phyloP scores from a whole-genome alignment of 2,329 filamentous ascomycete genomes.

The Arthrobotrys iridis region DNA sequence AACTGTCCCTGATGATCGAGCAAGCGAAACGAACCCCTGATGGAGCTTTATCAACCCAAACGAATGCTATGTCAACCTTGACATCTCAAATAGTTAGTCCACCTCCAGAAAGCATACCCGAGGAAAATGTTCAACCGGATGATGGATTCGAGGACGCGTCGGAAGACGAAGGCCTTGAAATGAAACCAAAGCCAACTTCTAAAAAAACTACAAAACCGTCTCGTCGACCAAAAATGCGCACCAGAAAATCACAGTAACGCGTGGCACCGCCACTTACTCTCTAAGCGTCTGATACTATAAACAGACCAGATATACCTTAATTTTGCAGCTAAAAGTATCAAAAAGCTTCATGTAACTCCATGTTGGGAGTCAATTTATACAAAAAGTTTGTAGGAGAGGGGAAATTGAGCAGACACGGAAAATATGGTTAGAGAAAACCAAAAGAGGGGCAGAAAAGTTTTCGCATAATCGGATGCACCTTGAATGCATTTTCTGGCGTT shows the following conservation, averaged over 20 bases:
- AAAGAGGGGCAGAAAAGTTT: conserved; percentile 15
- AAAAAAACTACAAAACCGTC: conserved; percentile 24
- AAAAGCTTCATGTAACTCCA: neutral
- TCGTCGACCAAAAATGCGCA: conserved; percentile 32
- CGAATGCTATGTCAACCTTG: neutral
- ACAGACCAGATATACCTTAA: neutral
- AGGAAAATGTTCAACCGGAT: conserved; percentile 30
- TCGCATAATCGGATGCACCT: conserved; percentile 19
- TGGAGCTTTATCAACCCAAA: conserved; percentile 1
- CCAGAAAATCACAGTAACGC: conserved; percentile 14
- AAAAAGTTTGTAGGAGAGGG: conserved; percentile 1
- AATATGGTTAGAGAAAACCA: conserved; percentile 21
- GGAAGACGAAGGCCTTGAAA: conserved; percentile 32
- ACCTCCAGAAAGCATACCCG: conserved; percentile 35
- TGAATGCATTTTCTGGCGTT: conserved; percentile 46
- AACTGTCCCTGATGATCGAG: conserved; percentile 56
- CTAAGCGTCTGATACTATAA: neutral
- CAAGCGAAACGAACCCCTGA: conserved; percentile 38
- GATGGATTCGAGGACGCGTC: conserved; percentile 50
- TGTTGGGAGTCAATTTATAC: neutral
- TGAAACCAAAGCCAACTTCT: conserved; percentile 21
- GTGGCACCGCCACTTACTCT: neutral
- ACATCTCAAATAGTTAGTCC: neutral
- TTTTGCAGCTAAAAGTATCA: neutral
- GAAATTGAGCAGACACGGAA: neutral